Conservation (phyloP, 148 eudicot genomes). For the Camellia lanceoleosa region DNA sequence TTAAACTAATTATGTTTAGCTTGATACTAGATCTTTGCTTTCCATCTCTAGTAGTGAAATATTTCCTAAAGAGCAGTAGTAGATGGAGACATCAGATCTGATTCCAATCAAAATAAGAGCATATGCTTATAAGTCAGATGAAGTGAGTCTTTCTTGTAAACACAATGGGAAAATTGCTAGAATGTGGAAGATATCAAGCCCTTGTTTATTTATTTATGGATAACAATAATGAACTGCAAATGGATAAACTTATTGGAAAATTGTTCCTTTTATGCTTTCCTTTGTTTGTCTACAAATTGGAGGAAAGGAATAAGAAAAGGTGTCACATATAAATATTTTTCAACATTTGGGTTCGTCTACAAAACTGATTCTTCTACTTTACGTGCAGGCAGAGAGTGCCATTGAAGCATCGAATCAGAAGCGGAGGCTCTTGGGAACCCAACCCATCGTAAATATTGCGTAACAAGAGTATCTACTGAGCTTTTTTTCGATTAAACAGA, state of each 20-base stretch:
- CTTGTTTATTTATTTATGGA: too few species aligned
- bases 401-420: constrained; percentile 75
- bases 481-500: background rate
- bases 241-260: too few species aligned
- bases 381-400: constrained; percentile 84
- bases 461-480: background rate
- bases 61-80: background rate
- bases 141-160: too few species aligned
- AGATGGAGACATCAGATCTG: background rate
- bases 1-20: background rate
- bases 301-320: too few species aligned
- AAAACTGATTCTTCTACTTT: background rate
- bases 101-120: background rate
- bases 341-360: too few species aligned
- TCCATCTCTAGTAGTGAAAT: background rate
- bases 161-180: too few species aligned
- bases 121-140: too few species aligned
- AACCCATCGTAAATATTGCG: constrained; percentile 55
- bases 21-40: background rate
- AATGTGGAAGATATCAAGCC: too few species aligned
- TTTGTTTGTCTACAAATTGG: too few species aligned
- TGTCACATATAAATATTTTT: too few species aligned
- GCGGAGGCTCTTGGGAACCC: constrained; percentile 81
- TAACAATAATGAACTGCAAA: too few species aligned
- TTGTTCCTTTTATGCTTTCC: too few species aligned